Evolutionary conservation across 2,329 filamentous ascomycete genomes (phyloP).

Genomic region (Endoconidiophora polonica): DNA sequence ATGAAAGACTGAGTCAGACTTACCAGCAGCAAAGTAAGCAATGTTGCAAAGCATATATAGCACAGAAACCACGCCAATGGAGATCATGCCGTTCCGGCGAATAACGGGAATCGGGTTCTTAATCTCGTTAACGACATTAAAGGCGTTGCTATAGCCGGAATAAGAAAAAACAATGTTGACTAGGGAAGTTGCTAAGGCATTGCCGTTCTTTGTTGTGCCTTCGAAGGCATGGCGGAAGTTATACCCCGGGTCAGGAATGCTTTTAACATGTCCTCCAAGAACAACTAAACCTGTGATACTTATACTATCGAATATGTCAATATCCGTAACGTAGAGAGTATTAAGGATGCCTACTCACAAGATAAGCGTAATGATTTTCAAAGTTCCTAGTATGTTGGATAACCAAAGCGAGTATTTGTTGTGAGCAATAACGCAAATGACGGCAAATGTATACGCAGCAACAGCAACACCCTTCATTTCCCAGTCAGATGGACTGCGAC

Average conservation of each 20-base stretch:
- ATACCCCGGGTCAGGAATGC: slow-evolving; percentile 19
- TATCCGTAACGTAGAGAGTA: not conserved
- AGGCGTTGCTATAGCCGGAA: slow-evolving; percentile 39
- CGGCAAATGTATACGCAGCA: slow-evolving; percentile 43
- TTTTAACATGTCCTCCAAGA: slow-evolving; percentile 24
- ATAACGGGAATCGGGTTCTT: slow-evolving; percentile 41
- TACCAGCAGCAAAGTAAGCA: slow-evolving; percentile 40
- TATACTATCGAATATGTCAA: slow-evolving; percentile 20
- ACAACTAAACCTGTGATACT: slow-evolving; percentile 45
- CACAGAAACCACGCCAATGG: slow-evolving; percentile 33
- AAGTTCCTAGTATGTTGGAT: slow-evolving; percentile 36
- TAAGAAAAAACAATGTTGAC: slow-evolving; percentile 44
- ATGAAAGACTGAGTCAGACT: slow-evolving; percentile 6
- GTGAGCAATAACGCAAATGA: slow-evolving; percentile 34
- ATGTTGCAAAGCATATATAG: slow-evolving; percentile 44
- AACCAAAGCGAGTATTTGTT: slow-evolving; percentile 40
- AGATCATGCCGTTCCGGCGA: slow-evolving; percentile 31
- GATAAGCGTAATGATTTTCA: slow-evolving; percentile 46
- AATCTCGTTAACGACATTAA: slow-evolving; percentile 46
- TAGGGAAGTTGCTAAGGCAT: slow-evolving; percentile 29
- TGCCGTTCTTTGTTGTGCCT: slow-evolving; percentile 22
- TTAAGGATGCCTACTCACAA: slow-evolving; percentile 22
- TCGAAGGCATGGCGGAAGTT: slow-evolving; percentile 24
- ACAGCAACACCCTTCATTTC: slow-evolving; percentile 50
- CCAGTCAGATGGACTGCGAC: slow-evolving; percentile 37